Conservation (phyloP, 192 early-diverging fungal genomes). For the Coemansia biformis region DNA sequence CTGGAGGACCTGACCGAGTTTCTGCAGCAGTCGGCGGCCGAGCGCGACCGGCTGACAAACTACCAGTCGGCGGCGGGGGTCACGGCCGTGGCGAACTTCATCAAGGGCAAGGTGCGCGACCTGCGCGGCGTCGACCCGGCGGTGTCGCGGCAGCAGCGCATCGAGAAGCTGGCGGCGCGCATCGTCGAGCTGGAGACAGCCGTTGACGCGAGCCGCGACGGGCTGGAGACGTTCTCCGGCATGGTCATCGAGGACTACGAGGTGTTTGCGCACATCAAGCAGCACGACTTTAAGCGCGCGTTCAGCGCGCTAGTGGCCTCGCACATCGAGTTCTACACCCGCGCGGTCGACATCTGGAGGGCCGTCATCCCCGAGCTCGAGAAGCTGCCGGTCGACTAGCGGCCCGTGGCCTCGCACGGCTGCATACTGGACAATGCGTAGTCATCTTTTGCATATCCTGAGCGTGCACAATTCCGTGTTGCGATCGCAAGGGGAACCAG, state of each 20-base stretch:
- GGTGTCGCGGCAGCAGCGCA: conserved; percentile 69
- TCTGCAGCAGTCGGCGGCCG: conserved; percentile 62
- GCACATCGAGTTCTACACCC: conserved; percentile 80
- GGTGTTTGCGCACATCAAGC: conserved; percentile 74
- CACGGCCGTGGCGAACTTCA: conserved; percentile 62
- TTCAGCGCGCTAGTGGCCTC: conserved; percentile 69
- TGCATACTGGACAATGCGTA: too few species aligned
- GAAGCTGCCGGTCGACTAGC: conserved; percentile 49
- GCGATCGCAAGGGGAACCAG: too few species aligned
- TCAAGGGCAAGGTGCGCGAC: conserved; percentile 85
- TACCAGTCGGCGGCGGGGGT: conserved; percentile 56
- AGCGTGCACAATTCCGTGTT: too few species aligned
- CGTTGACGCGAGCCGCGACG: conserved; percentile 69
- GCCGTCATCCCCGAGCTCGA: conserved; percentile 79
- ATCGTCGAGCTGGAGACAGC: conserved; percentile 76
- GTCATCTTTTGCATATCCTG: too few species aligned
- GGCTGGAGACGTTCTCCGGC: conserved; percentile 67
- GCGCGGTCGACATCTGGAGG: conserved; percentile 71
- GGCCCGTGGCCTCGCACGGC: too few species aligned
- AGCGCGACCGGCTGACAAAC: conserved; percentile 67
- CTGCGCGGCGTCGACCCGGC: conserved; percentile 83
- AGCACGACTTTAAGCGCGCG: conserved; percentile 71
- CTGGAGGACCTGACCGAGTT: conserved; percentile 82
- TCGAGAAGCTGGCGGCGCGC: conserved; percentile 65
- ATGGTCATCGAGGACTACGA: conserved; percentile 79